Base-by-base conservation (phyloP, 2,329 filamentous ascomycete species). In the Aspergillus tamarii region DNA sequence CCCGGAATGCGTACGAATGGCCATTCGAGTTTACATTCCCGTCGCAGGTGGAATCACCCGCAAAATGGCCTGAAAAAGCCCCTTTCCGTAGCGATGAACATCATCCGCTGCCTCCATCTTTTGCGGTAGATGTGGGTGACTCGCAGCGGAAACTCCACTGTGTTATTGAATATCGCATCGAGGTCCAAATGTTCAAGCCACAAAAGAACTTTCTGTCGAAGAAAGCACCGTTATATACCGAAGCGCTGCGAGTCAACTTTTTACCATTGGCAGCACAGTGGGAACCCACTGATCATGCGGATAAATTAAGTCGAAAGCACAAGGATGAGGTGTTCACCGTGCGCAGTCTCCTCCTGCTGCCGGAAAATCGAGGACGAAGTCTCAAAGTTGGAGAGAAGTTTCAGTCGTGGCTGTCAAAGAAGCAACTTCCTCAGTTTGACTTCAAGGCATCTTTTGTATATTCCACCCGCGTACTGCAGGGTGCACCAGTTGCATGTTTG, bases 391-490 rank as follows among this genome's bases (percentile, higher is more conserved):
- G 58, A 16, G 66, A 67, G 21, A 69, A 61, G 41, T 41, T 68
- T 2, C 60, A 60, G 26, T 63, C 64, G 2, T 64, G 62, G 67
- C 43, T 66, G n/a, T 62, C 59, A 23, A 57, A 66, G 1, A 39
- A 52, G 19, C 67, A 62, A n/a, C 43, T 67, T 9, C 64, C 67
- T n/a, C 53, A 56, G 11, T 68, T 67, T 53, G 63, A 61, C 45
- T 68, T 69, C 32, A 59, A 53, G 4, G 64, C 60, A 1, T 50
- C 53, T 1, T 63, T 69, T 12, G 21, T 28, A 14, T 69, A 68
- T 53, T 59, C 64, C 7, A 63, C 52, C 0, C 32, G 59, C 1
- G 54, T 69, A 23, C 12, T 59, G 10, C 57, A 64, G 43, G 60
- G 57, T 4, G 23, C 32, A 21, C 62, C 67, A 19, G 19, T 67